These are phyloP conservation scores for Jamesozyma jinghongensis DNA, from an alignment of 805 yeast species.

Conservation along the genomic window DNA sequence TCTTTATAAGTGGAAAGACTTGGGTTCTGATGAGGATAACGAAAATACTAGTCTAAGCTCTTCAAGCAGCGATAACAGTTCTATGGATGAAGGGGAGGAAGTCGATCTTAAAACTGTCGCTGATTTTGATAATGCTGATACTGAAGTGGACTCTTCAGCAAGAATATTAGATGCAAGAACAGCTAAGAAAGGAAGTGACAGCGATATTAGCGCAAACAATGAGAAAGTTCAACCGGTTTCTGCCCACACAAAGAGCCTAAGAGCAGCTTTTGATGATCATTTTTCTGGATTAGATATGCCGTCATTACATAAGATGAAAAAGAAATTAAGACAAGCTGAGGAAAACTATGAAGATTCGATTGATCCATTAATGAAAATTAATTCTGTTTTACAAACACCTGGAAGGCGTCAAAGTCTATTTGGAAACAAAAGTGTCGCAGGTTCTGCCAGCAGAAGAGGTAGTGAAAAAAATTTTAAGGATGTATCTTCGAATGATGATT, in stretches of 20 bases:
- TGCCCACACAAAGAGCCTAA: neutral
- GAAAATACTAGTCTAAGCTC: no score
- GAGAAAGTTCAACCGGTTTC: no score
- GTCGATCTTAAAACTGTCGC: conserved; percentile 4
- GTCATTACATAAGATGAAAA: conserved; percentile 22
- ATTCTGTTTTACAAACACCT: conserved; percentile 6
- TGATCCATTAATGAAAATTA: conserved; percentile 23
- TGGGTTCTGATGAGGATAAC: no score
- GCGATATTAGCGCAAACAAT: no score
- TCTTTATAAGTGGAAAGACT: no score
- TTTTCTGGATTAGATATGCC: conserved; percentile 23
- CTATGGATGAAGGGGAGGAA: neutral
- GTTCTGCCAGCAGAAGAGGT: conserved; percentile 1
- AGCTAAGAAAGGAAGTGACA: neutral
- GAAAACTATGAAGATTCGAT: conserved; percentile 21
- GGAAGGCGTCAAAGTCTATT: conserved; percentile 2
- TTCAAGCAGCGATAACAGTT: neutral
- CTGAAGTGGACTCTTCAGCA: neutral
- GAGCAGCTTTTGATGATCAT: conserved; percentile 14
- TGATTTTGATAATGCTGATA: neutral
- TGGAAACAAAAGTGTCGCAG: conserved; percentile 1
- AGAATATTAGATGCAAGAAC: conserved; percentile 11
- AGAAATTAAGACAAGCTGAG: conserved; percentile 18
- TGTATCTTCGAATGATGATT: conserved; percentile 7
- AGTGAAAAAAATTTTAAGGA: conserved; percentile 8